Evolutionary conservation across 208 protist genomes (phyloP).

Genomic region (Leishmania tarentolae): DNA sequence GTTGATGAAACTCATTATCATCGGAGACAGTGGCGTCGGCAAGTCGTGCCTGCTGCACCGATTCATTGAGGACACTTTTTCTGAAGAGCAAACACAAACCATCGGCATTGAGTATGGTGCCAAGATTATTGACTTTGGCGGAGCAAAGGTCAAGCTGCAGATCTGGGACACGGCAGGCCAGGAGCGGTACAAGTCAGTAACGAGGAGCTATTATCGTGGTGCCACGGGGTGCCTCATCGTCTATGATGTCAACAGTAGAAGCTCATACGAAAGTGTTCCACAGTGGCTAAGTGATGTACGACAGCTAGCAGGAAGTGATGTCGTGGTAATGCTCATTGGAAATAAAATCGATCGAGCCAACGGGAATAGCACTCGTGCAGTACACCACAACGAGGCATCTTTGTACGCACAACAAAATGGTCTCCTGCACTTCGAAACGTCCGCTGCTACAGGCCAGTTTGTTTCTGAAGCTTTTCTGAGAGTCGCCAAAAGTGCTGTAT

Average conservation of each 20-base stretch:
- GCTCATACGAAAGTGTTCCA: slow-evolving; percentile 95
- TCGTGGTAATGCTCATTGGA: slow-evolving; percentile 91
- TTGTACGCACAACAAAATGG: slow-evolving; percentile 94
- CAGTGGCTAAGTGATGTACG: slow-evolving; percentile 96
- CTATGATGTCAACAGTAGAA: slow-evolving; percentile 97
- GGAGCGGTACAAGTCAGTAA: slow-evolving; percentile 99
- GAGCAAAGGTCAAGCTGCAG: slow-evolving; percentile 95
- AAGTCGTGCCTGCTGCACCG: slow-evolving; percentile 97
- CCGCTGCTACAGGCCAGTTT: slow-evolving; percentile 92
- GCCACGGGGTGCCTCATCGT: slow-evolving; percentile 98
- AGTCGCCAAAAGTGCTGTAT: slow-evolving; percentile 57
- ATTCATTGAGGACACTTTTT: slow-evolving; percentile 96
- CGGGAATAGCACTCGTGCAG: slow-evolving; percentile 67
- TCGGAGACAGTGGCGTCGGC: slow-evolving; percentile 90
- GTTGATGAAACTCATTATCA: slow-evolving; percentile 86
- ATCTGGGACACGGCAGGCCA: slow-evolving; percentile 98
- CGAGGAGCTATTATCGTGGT: slow-evolving; percentile 95
- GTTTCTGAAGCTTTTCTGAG: slow-evolving; percentile 94
- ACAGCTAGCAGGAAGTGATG: slow-evolving; percentile 90
- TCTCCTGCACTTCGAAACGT: slow-evolving; percentile 91
- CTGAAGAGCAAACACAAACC: slow-evolving; percentile 94
- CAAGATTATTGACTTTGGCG: slow-evolving; percentile 91
- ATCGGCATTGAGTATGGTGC: slow-evolving; percentile 99
- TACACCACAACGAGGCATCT: slow-evolving; percentile 94
- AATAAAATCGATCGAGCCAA: slow-evolving; percentile 93